Evolutionary conservation across 75 land plant species (phyloP).

Genomic region (Chamaecyparis obtusa): DNA sequence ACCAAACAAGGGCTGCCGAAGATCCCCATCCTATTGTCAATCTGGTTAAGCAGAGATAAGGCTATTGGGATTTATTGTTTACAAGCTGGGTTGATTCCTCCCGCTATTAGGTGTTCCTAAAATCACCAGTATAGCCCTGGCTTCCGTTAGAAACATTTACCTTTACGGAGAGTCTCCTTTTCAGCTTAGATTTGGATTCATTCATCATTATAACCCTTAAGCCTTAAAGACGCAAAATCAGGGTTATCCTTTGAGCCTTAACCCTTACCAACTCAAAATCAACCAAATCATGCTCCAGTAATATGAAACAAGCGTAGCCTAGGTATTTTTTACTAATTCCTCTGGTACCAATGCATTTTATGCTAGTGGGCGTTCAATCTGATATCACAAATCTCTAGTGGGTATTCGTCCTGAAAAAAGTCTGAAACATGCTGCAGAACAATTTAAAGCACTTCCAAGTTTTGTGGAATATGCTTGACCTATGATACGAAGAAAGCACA

Average conservation of each 20-base stretch:
- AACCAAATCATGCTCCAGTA: neutral
- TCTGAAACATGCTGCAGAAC: neutral
- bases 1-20: neutral
- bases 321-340: neutral
- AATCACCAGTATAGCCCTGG: neutral
- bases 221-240: neutral
- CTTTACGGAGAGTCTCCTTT: neutral
- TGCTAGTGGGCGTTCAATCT: neutral
- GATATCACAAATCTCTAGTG: neutral
- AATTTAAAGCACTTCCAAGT: neutral
- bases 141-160: neutral
- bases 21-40: neutral
- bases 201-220: neutral
- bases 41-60: neutral
- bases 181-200: neutral
- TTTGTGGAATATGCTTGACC: neutral
- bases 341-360: neutral
- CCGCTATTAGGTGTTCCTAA: neutral
- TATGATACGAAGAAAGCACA: neutral
- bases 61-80: neutral
- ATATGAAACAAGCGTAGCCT: neutral
- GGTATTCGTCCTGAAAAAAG: neutral
- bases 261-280: neutral
- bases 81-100: neutral
- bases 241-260: neutral